phyloP scores from a whole-genome alignment of 257 asterid species.

The Galeopsis tetrahit region DNA sequence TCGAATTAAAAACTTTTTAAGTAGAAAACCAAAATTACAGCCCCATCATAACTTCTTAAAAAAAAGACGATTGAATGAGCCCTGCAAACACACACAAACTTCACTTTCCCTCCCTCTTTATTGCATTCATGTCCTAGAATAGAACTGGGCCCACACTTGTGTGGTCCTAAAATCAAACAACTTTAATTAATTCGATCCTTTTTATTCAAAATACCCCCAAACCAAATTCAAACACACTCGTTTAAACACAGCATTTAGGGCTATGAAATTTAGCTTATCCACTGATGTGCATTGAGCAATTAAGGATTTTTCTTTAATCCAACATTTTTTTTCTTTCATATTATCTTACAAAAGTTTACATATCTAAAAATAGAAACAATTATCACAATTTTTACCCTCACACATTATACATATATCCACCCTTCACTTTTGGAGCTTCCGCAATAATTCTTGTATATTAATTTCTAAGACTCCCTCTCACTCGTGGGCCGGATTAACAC shows the following conservation, averaged over 20 bases:
- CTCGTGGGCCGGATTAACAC: too few species aligned
- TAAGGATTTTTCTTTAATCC: not conserved
- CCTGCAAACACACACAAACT: conserved; percentile 22
- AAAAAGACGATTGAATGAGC: conserved; percentile 19
- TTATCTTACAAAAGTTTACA: too few species aligned
- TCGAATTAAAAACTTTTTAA: too few species aligned
- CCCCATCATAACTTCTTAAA: too few species aligned
- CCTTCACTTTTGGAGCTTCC: too few species aligned
- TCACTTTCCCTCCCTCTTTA: not conserved
- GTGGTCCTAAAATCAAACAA: conserved; percentile 32
- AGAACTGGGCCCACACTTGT: conserved; percentile 9
- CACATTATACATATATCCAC: too few species aligned
- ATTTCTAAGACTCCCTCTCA: too few species aligned
- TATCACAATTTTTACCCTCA: too few species aligned
- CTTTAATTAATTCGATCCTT: conserved; percentile 4
- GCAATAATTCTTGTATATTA: too few species aligned
- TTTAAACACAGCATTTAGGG: not conserved
- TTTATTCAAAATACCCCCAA: conserved; percentile 30
- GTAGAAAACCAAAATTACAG: too few species aligned
- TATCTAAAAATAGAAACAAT: too few species aligned
- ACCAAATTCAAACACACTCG: not conserved
- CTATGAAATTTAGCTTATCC: not conserved
- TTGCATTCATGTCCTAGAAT: conserved; percentile 9
- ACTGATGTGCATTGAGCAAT: not conserved
- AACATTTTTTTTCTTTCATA: too few species aligned